Evolutionary conservation across 1,139 yeast genomes (phyloP), one percentile per base, ranked within the genome.

Genomic region (Tardiomyces blankii): DNA sequence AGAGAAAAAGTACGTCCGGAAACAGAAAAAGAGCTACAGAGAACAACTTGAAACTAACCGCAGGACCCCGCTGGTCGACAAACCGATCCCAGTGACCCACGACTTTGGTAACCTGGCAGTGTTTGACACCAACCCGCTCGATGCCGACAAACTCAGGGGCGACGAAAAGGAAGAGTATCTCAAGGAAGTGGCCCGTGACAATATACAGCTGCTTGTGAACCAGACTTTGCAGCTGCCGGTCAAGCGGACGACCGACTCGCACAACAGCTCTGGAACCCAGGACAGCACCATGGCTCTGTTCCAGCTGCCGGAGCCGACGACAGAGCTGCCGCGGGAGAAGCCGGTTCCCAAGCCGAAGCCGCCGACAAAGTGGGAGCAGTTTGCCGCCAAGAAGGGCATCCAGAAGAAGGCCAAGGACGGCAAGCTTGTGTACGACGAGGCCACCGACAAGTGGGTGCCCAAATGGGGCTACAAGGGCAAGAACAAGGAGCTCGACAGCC

Each of bases 401-500:
- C 75, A 83, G 67, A 76, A 94, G 66, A 88, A 86, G 73, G 85
- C 86, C 54, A 88, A 82, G 66, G 83, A 86, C 38, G 96, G 96
- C 44, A 91, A 87, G 69, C 73, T 82, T 77, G 89, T 86, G 1
- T 93, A 70, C 59, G 96, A 91, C 64, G 97, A 93, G 66, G 93
- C 76, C 42, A 69, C 77, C 27, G 91, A 91, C 44, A 89, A 88
- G 66, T 93, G 98, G 98, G 96, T 83, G 50, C 93, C 95, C 57
- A 89, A 88, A 67, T 93, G 98, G 98, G 99, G 99, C 49, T 91
- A 82, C 70, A 82, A 84, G 56, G 98, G 98, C 60, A 78, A 78
- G 65, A 91, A 91, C 68, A 91, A 91, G 69, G 78, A 80, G 48
- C 62, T 81, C 57, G 97, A 91, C 61, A 71, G 75, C 62, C 96